Evolutionary conservation across 495 filamentous ascomycete species (phyloP).

Genomic region (Penicillium fimorum): DNA sequence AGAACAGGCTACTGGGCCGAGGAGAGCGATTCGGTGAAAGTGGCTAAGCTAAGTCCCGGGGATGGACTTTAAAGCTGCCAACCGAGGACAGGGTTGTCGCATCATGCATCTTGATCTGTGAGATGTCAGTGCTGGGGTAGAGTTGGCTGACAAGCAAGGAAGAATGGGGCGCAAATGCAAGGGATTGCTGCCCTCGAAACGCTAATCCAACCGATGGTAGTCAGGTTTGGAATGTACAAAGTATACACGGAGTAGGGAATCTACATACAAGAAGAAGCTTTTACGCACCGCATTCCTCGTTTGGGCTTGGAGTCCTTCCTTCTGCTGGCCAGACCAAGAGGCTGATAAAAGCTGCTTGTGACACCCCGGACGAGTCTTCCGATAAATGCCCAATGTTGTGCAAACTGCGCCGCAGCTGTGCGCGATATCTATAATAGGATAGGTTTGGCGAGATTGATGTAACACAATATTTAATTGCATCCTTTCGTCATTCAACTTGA

Average conservation of each 20-base stretch:
- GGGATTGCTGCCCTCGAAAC: slow-evolving; percentile 18
- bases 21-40: slow-evolving; percentile 14
- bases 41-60: slow-evolving; percentile 7
- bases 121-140: slow-evolving; percentile 20
- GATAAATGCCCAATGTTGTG: not conserved
- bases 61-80: not conserved
- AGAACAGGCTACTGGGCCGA: not conserved
- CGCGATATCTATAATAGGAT: slow-evolving; percentile 8
- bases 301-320: not conserved
- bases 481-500: not conserved
- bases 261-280: slow-evolving; percentile 7
- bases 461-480: not conserved
- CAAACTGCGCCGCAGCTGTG: slow-evolving; percentile 2
- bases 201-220: slow-evolving; percentile 21
- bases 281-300: slow-evolving; percentile 5
- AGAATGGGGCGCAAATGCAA: slow-evolving; percentile 22
- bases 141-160: slow-evolving; percentile 27
- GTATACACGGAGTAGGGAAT: slow-evolving; percentile 6
- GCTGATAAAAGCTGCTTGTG: not conserved
- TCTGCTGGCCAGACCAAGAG: not conserved
- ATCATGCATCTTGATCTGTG: slow-evolving; percentile 17
- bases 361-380: not conserved
- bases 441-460: slow-evolving; percentile 12
- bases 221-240: slow-evolving; percentile 27
- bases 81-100: slow-evolving; percentile 13